Percentiles rank a stretch among this genome's conserved stretches.
Conservation (phyloP, 2,329 filamentous ascomycete genomes). For the Tolypocladium sp. region DNA sequence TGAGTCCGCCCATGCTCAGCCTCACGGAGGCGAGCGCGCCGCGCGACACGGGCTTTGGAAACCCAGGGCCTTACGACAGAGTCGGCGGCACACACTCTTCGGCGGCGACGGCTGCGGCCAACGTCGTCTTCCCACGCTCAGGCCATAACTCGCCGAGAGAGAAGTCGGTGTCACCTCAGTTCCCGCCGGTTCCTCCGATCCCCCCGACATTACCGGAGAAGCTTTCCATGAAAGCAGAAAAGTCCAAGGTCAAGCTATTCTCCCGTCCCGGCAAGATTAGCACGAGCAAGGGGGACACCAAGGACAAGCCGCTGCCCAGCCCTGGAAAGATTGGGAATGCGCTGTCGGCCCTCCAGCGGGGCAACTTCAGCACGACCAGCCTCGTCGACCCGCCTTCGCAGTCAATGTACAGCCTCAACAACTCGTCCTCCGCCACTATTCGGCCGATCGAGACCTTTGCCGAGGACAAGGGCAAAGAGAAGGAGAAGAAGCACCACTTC, state of each 20-base stretch:
- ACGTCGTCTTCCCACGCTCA: constrained; percentile 62
- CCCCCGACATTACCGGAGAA: constrained; percentile 43
- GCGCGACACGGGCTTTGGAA: constrained; percentile 44
- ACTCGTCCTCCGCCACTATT: constrained; percentile 69
- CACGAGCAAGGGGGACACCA: constrained; percentile 53
- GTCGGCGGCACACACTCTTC: constrained; percentile 50
- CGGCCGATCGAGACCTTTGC: constrained; percentile 48
- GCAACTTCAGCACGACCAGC: constrained; percentile 63
- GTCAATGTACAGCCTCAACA: constrained; percentile 65
- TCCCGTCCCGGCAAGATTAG: constrained; percentile 68
- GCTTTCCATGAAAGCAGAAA: constrained; percentile 47
- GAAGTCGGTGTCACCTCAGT: constrained; percentile 22
- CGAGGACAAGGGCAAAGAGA: constrained; percentile 40
- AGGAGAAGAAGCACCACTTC: constrained; percentile 72
- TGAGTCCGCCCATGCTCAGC: constrained; percentile 54
- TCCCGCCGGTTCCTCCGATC: constrained; percentile 27
- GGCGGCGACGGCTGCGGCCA: constrained; percentile 58
- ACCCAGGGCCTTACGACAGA: constrained; percentile 40
- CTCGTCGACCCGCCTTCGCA: constrained; percentile 51
- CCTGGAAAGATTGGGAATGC: constrained; percentile 63
- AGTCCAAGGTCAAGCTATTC: constrained; percentile 75
- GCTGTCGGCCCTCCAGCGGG: constrained; percentile 54
- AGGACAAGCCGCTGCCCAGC: constrained; percentile 60
- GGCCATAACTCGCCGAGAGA: constrained; percentile 41
- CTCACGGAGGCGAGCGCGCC: constrained; percentile 57